Conservation (phyloP, 768 basidiomycete genomes). For the Leccinum pellstonianum region DNA sequence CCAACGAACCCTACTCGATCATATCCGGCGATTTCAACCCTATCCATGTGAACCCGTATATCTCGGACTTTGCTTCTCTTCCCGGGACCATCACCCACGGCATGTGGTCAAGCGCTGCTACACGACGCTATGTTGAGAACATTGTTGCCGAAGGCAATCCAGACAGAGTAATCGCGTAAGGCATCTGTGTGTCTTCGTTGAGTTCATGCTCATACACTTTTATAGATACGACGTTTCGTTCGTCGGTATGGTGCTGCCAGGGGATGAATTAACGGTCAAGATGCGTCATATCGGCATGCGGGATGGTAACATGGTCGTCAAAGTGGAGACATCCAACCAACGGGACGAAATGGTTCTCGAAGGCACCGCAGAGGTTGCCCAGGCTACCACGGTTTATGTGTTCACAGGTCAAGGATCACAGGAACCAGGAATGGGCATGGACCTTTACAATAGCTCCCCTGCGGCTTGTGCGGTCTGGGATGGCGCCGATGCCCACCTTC, state of each 20-base stretch:
- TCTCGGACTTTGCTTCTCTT: constrained; percentile 88
- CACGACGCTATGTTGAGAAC: constrained; percentile 88
- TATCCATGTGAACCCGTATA: constrained; percentile 98
- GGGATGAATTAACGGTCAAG: constrained; percentile 81
- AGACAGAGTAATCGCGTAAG: constrained; percentile 84
- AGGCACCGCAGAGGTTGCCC: constrained; percentile 90
- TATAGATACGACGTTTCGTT: constrained; percentile 89
- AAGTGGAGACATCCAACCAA: constrained; percentile 76
- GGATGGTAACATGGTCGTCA: constrained; percentile 89
- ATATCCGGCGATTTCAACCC: constrained; percentile 99
- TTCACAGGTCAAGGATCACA: constrained; percentile 99
- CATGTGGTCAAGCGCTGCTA: constrained; percentile 95
- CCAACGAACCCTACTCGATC: constrained; percentile 94
- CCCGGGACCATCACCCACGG: constrained; percentile 98
- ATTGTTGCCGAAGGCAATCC: constrained; percentile 92
- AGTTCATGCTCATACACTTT: constrained; percentile 6
- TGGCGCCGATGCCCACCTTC: constrained; percentile 88
- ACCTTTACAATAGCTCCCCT: constrained; percentile 88
- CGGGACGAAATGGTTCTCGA: constrained; percentile 89
- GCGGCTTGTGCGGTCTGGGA: constrained; percentile 98
- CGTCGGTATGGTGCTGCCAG: constrained; percentile 95
- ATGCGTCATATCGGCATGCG: constrained; percentile 91
- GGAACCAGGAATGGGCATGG: constrained; percentile 99
- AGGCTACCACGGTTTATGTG: constrained; percentile 90
- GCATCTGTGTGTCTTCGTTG: constrained; percentile 20